Percentiles rank a stretch among this genome's conserved stretches.
Conservation (phyloP, 2,329 filamentous ascomycete species). For the Fusarium circinatum region DNA sequence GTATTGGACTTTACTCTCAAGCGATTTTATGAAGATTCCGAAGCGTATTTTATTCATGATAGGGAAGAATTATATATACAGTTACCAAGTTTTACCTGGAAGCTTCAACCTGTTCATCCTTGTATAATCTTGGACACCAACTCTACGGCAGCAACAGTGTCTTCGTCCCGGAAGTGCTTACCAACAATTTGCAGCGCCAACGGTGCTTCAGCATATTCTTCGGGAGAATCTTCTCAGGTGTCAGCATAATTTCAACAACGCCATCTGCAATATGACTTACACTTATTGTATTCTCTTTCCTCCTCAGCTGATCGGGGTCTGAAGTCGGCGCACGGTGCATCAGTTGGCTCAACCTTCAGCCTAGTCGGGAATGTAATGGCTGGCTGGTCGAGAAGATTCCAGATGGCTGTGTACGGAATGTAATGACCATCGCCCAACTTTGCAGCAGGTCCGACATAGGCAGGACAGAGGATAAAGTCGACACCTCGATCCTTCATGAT, state of each 20-base stretch:
- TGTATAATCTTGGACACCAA: neutral
- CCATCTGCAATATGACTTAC: fast-evolving
- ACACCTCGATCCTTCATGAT: neutral
- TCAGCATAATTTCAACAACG: neutral
- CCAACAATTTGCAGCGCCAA: neutral
- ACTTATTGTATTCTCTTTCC: neutral
- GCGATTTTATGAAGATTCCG: too few relatives aligned
- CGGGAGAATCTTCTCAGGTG: neutral
- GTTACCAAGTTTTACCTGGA: neutral
- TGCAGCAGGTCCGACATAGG: neutral
- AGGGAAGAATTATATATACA: neutral
- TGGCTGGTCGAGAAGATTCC: neutral
- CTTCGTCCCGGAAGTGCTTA: neutral
- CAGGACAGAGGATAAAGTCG: neutral
- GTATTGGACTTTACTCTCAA: too few relatives aligned
- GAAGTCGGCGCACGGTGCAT: neutral
- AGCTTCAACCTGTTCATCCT: neutral
- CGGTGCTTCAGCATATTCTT: neutral
- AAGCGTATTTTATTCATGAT: too few relatives aligned
- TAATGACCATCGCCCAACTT: neutral
- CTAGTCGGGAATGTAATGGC: neutral
- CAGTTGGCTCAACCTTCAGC: neutral
- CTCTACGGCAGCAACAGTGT: neutral
- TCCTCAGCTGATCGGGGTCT: neutral
- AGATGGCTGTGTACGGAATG: neutral